These are phyloP conservation scores for Glycyrrhiza uralensis DNA, from an alignment of 306 rosid species.

Conservation along the genomic window DNA sequence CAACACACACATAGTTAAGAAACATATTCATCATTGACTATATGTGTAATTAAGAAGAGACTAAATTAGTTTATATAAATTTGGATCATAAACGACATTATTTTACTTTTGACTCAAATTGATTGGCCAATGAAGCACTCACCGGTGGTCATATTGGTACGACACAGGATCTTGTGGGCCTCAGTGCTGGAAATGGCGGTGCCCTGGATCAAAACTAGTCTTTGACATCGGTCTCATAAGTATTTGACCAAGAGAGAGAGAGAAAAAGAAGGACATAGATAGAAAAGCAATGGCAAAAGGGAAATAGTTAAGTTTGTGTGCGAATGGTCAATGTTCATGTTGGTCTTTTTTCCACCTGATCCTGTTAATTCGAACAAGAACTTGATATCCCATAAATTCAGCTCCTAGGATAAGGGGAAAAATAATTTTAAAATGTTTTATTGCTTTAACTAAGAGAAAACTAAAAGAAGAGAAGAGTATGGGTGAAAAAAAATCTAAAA, in stretches of 20 bases:
- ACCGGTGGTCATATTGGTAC: constrained; percentile 17
- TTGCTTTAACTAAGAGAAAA: no score
- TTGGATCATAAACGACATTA: constrained; percentile 7
- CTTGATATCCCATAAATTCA: neutral
- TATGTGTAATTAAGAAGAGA: neutral
- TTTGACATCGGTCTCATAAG: neutral
- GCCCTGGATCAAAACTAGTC: neutral
- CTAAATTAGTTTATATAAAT: neutral
- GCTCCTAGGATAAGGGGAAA: neutral
- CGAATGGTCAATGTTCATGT: constrained; percentile 1
- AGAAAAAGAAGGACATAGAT: no score
- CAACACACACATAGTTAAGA: constrained; percentile 26
- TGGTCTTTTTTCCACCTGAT: neutral
- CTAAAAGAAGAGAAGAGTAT: no score
- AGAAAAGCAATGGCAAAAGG: neutral
- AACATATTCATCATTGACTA: constrained; percentile 14
- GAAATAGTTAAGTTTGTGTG: neutral
- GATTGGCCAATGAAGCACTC: constrained; percentile 27
- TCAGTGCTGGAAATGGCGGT: constrained; percentile 26
- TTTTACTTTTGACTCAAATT: constrained; percentile 28
- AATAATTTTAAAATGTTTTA: neutral
- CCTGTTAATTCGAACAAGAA: neutral
- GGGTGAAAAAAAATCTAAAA: no score
- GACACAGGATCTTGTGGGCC: constrained; percentile 34
- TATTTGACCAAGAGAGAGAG: no score